A percentile compares a stretch with the other conserved stretches of the same genome.
phyloP scores from a whole-genome alignment of 2,329 filamentous ascomycete species.

The Rutstroemia sp. region DNA sequence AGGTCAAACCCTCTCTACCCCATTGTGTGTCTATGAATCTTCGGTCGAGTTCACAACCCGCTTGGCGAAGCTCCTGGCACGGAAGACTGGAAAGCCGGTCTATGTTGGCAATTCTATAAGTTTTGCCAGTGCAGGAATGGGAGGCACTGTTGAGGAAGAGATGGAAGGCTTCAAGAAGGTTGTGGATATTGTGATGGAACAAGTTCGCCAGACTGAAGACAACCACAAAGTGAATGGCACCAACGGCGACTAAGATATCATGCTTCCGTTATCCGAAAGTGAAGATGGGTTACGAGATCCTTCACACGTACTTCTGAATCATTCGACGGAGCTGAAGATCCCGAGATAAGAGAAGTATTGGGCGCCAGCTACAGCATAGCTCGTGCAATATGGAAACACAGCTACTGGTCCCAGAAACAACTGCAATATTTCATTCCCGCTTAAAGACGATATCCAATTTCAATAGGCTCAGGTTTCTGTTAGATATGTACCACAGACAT shows the following conservation, averaged over 20 bases:
- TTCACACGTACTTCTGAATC: not conserved
- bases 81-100: constrained; percentile 63
- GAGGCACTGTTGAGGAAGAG: constrained; percentile 83
- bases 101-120: constrained; percentile 88
- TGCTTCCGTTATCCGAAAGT: too few species aligned
- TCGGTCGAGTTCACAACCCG: constrained; percentile 83
- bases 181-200: constrained; percentile 58
- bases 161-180: constrained; percentile 79
- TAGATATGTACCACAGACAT: constrained; percentile 1
- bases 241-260: not conserved
- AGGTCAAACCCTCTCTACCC: constrained; percentile 64
- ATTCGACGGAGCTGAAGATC: not conserved
- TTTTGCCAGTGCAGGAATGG: constrained; percentile 64
- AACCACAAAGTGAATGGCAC: constrained; percentile 9
- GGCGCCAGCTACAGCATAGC: constrained; percentile 2
- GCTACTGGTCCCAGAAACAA: not conserved
- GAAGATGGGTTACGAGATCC: not conserved
- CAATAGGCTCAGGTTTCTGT: not conserved
- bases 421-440: not conserved
- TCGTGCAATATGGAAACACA: not conserved
- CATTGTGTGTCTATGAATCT: constrained; percentile 66
- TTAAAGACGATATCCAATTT: not conserved
- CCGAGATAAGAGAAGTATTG: not conserved
- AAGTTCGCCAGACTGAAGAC: constrained; percentile 36
- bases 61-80: constrained; percentile 75